These are phyloP conservation scores for Annona cherimola DNA, from an alignment of 164 flowering plant species.

Conservation along the genomic window DNA sequence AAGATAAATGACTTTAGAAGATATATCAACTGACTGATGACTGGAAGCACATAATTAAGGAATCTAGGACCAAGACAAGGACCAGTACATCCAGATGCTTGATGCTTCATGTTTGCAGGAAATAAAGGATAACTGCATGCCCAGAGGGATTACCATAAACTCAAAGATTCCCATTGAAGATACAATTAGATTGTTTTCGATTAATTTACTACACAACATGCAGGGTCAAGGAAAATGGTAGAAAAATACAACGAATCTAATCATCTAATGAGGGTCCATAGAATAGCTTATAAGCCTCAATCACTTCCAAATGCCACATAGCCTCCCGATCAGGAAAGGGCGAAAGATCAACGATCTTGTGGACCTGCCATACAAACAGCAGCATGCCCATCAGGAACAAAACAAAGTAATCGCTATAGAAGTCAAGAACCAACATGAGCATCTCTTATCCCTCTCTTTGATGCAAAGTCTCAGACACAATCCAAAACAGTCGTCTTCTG, in stretches of 20 bases:
- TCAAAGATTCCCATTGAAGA: no score
- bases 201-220: background rate
- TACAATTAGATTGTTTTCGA: background rate
- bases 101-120: no score
- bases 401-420: background rate
- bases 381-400: background rate
- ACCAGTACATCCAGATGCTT: no score
- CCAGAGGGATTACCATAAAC: no score
- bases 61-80: no score
- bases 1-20: no score
- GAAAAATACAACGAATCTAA: background rate
- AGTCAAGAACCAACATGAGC: background rate
- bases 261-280: slow-evolving; percentile 42
- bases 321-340: slow-evolving; percentile 78
- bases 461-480: background rate
- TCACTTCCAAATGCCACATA: slow-evolving; percentile 94
- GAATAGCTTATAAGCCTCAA: slow-evolving; percentile 72
- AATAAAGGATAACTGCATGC: no score
- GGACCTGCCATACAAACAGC: slow-evolving; percentile 47
- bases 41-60: no score
- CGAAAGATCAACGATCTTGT: slow-evolving; percentile 92
- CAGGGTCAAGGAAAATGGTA: background rate
- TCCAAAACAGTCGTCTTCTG: background rate
- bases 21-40: no score
- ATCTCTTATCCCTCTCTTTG: background rate